Conservation (phyloP, 768 basidiomycete species). For the Auricularia sp. region DNA sequence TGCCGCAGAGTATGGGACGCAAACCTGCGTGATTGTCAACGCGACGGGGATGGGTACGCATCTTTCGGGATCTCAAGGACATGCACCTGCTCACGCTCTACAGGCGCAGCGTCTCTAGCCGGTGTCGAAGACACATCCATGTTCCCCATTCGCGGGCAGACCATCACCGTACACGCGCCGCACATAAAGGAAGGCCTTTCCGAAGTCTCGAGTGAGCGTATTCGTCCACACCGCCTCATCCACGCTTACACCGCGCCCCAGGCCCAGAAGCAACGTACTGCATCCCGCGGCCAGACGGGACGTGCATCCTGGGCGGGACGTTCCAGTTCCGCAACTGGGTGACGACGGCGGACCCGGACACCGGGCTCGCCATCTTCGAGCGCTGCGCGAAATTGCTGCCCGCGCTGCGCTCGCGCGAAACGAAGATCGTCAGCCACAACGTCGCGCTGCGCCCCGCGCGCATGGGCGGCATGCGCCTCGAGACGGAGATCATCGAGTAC, state of each 20-base stretch:
- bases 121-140: slow-evolving; percentile 72
- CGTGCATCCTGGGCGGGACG: slow-evolving; percentile 47
- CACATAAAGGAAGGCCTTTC: slow-evolving; percentile 35
- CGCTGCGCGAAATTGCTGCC: slow-evolving; percentile 34
- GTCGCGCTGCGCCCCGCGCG: slow-evolving; percentile 51
- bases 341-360: slow-evolving; percentile 33
- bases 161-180: slow-evolving; percentile 64
- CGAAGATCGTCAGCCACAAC: slow-evolving; percentile 40
- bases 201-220: slow-evolving; percentile 11
- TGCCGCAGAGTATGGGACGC: slow-evolving; percentile 21
- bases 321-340: slow-evolving; percentile 43
- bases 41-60: slow-evolving; percentile 42
- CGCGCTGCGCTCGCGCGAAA: slow-evolving; percentile 24
- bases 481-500: slow-evolving; percentile 33
- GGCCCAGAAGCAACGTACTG: slow-evolving; percentile 39
- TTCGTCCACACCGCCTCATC: too few relatives aligned
- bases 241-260: background rate
- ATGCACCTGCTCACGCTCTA: background rate
- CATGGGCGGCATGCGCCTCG: slow-evolving; percentile 46
- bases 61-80: background rate
- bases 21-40: slow-evolving; percentile 39
- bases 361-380: slow-evolving; percentile 36
- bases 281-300: slow-evolving; percentile 44
- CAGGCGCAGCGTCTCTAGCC: slow-evolving; percentile 61
- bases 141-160: slow-evolving; percentile 77